Percentiles rank a stretch among this genome's conserved stretches.
Evolutionary conservation across 176 grass and related monocot species (phyloP).

Genomic region (Avena eriantha): DNA sequence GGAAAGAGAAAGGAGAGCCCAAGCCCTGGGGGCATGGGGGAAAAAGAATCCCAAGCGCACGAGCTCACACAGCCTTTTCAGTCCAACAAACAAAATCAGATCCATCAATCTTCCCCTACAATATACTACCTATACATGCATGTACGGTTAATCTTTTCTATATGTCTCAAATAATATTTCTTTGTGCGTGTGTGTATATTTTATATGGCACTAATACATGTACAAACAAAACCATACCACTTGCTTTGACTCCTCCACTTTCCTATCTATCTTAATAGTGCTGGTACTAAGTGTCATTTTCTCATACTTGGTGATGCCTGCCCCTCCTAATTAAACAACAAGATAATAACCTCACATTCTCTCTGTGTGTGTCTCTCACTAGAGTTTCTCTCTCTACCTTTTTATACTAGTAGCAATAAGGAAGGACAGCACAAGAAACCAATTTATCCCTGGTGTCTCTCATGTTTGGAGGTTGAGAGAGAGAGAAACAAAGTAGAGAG

Average conservation of each 20-base stretch:
- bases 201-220: constrained; percentile 18
- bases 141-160: constrained; percentile 3
- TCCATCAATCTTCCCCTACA: constrained; percentile 33
- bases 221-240: constrained; percentile 47
- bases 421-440: constrained; percentile 67
- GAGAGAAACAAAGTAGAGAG: not conserved
- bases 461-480: constrained; percentile 20
- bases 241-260: constrained; percentile 60
- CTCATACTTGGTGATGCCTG: constrained; percentile 60
- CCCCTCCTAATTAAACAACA: constrained; percentile 40
- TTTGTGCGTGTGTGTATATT: not conserved
- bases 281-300: constrained; percentile 70
- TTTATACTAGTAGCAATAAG: constrained; percentile 62
- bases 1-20: constrained; percentile 36
- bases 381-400: constrained; percentile 45
- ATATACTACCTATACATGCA: constrained; percentile 26
- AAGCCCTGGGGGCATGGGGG: constrained; percentile 66
- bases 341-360: constrained; percentile 48
- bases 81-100: constrained; percentile 44
- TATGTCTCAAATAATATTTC: not conserved
- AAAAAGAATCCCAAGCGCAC: constrained; percentile 81
- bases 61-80: constrained; percentile 54
- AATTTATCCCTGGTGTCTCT: constrained; percentile 67
- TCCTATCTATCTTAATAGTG: not conserved
- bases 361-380: constrained; percentile 5